Percentiles rank a stretch among this genome's conserved stretches.
Evolutionary conservation across 2,329 filamentous ascomycete genomes (phyloP).

Genomic region (Claviceps monticola): DNA sequence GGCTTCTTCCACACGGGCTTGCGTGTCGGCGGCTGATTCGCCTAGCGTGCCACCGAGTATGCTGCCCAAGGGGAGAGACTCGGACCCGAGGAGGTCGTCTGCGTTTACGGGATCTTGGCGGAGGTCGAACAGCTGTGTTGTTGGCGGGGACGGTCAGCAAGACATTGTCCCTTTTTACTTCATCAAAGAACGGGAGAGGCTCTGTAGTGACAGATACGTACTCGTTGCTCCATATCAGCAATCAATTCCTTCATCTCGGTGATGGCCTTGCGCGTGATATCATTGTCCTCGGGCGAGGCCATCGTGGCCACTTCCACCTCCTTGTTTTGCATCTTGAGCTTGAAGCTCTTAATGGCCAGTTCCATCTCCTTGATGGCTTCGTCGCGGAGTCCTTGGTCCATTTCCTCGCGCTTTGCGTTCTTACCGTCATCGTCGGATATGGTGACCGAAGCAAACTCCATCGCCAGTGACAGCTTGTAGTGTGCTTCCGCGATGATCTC

Average conservation of each 20-base stretch:
- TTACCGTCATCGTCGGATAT: conserved; percentile 36
- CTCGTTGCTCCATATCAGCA: conserved; percentile 62
- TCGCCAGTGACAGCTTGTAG: conserved; percentile 86
- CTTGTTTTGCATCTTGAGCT: conserved; percentile 55
- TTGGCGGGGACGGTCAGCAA: background rate
- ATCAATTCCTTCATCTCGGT: conserved; percentile 65
- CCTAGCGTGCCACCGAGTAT: conserved; percentile 51
- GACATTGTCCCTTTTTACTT: background rate
- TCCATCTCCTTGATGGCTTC: conserved; percentile 61
- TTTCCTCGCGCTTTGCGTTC: conserved; percentile 30
- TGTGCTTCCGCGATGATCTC: conserved; percentile 86
- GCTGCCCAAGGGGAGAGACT: conserved; percentile 35
- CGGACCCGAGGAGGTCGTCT: conserved; percentile 19
- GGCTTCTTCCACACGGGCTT: conserved; percentile 55
- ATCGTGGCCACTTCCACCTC: conserved; percentile 50
- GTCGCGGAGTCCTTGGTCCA: conserved; percentile 57
- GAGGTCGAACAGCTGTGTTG: conserved; percentile 49
- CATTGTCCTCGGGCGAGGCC: conserved; percentile 53
- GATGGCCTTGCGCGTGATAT: conserved; percentile 47
- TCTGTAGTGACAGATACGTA: conserved; percentile 22
- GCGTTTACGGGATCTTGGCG: conserved; percentile 40
- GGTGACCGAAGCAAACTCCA: conserved; percentile 82
- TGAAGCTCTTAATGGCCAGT: conserved; percentile 58
- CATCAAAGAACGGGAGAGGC: background rate
- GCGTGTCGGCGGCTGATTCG: conserved; percentile 44